Conservation (phyloP, 1,139 yeast genomes). For the Suhomyces bribrorum region DNA sequence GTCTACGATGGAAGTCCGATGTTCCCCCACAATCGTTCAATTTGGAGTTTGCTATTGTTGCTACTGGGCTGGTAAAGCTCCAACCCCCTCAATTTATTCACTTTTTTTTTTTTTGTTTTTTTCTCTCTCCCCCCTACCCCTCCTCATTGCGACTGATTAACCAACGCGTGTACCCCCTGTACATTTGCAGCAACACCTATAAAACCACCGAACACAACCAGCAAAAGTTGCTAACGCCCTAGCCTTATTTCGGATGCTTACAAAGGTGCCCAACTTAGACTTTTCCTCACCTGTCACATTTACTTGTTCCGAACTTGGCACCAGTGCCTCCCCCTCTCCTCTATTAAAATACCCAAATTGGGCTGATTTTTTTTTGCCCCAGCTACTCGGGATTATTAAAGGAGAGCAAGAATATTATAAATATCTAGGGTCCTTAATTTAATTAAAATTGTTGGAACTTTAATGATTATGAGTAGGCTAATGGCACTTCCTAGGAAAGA, state of each 20-base stretch:
- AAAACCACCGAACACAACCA: not conserved
- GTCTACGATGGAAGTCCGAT: too few species aligned
- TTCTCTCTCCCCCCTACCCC: too few species aligned
- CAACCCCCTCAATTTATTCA: not conserved
- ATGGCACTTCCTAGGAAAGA: conserved; percentile 6
- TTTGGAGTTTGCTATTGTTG: too few species aligned
- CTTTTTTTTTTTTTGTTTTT: too few species aligned
- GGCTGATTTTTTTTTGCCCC: conserved; percentile 7
- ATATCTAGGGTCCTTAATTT: conserved; percentile 1
- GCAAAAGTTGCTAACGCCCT: too few species aligned
- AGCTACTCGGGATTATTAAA: conserved; percentile 6
- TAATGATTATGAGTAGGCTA: conserved; percentile 4
- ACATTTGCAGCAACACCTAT: not conserved
- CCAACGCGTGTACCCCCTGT: not conserved
- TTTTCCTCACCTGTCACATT: too few species aligned
- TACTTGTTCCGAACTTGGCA: too few species aligned
- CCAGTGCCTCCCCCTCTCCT: too few species aligned
- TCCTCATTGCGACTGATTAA: not conserved
- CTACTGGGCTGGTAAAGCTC: too few species aligned
- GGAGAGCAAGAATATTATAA: conserved; percentile 6
- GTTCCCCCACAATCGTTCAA: too few species aligned
- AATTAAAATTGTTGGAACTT: too few species aligned
- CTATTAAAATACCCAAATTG: conserved; percentile 1
- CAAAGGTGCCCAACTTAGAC: not conserved
- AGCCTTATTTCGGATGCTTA: too few species aligned